These are phyloP conservation scores for Boletus speciosus DNA, from an alignment of 768 basidiomycete genomes.

Conservation along the genomic window DNA sequence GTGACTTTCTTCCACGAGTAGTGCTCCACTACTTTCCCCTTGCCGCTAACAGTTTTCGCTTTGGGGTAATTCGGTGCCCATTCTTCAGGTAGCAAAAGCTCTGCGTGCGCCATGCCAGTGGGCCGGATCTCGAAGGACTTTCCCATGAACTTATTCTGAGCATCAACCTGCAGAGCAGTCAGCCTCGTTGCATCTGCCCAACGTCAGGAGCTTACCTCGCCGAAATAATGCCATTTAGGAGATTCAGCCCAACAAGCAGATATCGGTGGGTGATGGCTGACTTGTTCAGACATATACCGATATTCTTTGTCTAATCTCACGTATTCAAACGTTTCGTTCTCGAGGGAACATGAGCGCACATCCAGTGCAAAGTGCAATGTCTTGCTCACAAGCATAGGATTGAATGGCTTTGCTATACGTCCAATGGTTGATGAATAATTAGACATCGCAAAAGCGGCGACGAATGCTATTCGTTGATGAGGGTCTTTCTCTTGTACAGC, in stretches of 20 bases:
- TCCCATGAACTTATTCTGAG: slow-evolving; percentile 95
- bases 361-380: not conserved
- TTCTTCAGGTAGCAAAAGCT: slow-evolving; percentile 70
- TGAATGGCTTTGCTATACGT: slow-evolving; percentile 95
- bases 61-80: slow-evolving; percentile 62
- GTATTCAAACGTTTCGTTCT: slow-evolving; percentile 95
- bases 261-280: slow-evolving; percentile 95
- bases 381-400: slow-evolving; percentile 80
- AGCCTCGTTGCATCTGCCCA: not conserved
- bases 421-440: slow-evolving; percentile 97
- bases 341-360: not conserved
- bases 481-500: slow-evolving; percentile 76
- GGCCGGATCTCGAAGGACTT: slow-evolving; percentile 96
- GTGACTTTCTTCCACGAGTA: slow-evolving; percentile 96
- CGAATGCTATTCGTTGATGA: slow-evolving; percentile 81
- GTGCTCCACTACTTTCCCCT: slow-evolving; percentile 75
- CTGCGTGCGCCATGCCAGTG: slow-evolving; percentile 89
- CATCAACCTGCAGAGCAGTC: slow-evolving; percentile 65
- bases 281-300: slow-evolving; percentile 93
- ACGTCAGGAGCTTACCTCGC: slow-evolving; percentile 52
- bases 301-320: slow-evolving; percentile 84
- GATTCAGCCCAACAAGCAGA: slow-evolving; percentile 95
- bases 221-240: slow-evolving; percentile 85
- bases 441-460: slow-evolving; percentile 96
- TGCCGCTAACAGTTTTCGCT: slow-evolving; percentile 38